phyloP scores from a whole-genome alignment of 805 yeast genomes.

The Candida loeiensis region DNA sequence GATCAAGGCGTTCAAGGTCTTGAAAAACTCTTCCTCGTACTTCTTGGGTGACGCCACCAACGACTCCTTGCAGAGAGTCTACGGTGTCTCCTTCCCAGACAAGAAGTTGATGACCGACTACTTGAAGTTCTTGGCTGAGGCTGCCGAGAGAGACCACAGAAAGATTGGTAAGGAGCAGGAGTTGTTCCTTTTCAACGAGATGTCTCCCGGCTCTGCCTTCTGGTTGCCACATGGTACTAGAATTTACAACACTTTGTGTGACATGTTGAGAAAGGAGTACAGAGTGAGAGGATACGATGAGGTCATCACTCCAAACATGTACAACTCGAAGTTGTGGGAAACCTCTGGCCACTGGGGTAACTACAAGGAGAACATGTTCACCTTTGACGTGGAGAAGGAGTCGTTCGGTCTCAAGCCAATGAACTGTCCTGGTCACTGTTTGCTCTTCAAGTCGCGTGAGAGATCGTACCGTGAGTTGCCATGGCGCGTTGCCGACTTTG shows the following conservation, averaged over 20 bases:
- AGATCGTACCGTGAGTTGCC: conserved; percentile 96
- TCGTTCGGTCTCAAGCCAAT: conserved; percentile 91
- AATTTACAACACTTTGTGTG: conserved; percentile 85
- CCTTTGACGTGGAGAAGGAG: conserved; percentile 96
- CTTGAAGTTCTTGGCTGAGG: conserved; percentile 90
- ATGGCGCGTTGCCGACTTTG: conserved; percentile 98
- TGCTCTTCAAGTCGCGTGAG: conserved; percentile 87
- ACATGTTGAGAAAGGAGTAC: conserved; percentile 78
- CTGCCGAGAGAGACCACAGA: conserved; percentile 93
- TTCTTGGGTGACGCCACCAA: conserved; percentile 90
- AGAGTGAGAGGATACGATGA: conserved; percentile 94
- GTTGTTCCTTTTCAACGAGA: conserved; percentile 88
- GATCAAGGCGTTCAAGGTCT: conserved; percentile 87
- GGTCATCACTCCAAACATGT: conserved; percentile 99
- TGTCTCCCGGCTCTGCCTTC: conserved; percentile 97
- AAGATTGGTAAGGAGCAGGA: conserved; percentile 96
- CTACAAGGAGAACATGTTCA: conserved; percentile 95
- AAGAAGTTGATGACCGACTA: conserved; percentile 94
- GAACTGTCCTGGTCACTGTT: conserved; percentile 92
- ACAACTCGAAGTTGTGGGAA: conserved; percentile 95
- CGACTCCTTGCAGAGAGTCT: conserved; percentile 94
- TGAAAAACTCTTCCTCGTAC: conserved; percentile 95
- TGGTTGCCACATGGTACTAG: conserved; percentile 99
- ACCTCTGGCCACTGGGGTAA: conserved; percentile 98
- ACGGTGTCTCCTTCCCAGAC: conserved; percentile 98